Evolutionary conservation across 257 asterid species (phyloP).

Genomic region (Jaltomata sinuosa): DNA sequence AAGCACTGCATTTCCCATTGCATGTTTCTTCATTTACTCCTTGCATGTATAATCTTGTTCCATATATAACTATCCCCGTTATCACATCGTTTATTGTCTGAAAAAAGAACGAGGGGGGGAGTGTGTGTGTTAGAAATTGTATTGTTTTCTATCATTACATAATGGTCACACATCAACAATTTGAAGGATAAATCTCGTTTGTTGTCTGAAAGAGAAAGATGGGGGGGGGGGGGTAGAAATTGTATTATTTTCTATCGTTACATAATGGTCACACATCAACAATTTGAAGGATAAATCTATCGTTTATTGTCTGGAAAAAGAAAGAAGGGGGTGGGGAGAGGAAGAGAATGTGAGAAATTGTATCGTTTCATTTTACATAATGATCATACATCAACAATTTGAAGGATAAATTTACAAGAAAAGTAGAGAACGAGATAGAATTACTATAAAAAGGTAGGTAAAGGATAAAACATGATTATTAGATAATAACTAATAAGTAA

Average conservation of each 20-base stretch:
- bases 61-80: constrained; percentile 37
- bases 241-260: neutral
- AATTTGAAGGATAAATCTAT: too few species aligned
- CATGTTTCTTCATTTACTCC: constrained; percentile 10
- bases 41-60: constrained; percentile 61
- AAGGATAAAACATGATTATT: too few species aligned
- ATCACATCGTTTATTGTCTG: constrained; percentile 69
- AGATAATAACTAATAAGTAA: too few species aligned
- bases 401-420: too few species aligned
- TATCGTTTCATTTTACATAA: neutral
- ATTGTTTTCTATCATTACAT: neutral
- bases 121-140: neutral
- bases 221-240: neutral
- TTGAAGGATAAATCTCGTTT: too few species aligned
- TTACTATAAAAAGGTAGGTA: too few species aligned
- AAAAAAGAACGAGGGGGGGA: neutral
- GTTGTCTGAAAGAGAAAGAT: constrained; percentile 36
- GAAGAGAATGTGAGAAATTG: neutral
- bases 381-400: neutral
- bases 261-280: neutral
- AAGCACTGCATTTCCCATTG: constrained; percentile 26
- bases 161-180: neutral
- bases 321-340: neutral
- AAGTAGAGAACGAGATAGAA: too few species aligned
- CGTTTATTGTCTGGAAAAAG: constrained; percentile 58